phyloP scores from a whole-genome alignment of 208 protist species.

The Strigomonas culicis region DNA sequence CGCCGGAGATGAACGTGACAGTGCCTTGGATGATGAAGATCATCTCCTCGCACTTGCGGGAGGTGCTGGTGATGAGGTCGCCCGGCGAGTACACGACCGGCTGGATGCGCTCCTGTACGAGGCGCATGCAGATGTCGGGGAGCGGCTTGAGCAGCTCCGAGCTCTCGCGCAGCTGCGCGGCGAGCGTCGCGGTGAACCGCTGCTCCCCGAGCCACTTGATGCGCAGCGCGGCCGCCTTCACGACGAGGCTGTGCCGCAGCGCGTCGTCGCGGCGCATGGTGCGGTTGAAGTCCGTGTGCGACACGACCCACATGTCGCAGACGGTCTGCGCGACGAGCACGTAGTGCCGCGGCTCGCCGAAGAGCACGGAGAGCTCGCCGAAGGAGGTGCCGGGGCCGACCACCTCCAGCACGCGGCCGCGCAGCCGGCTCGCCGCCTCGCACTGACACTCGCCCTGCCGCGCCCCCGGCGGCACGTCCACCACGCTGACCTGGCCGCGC shows the following conservation, averaged over 20 bases:
- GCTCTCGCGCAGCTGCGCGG: conserved; percentile 54
- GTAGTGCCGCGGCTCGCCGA: conserved; percentile 73
- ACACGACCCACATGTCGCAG: conserved; percentile 84
- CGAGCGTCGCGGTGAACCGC: conserved; percentile 58
- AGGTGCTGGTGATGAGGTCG: conserved; percentile 68
- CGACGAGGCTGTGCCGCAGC: conserved; percentile 47
- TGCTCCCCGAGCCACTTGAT: conserved; percentile 84
- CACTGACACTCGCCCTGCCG: background rate
- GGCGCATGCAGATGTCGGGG: conserved; percentile 57
- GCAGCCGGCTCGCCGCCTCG: too few species aligned
- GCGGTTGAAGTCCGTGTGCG: conserved; percentile 46
- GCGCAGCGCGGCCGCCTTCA: conserved; percentile 78
- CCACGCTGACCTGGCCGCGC: conserved; percentile 55
- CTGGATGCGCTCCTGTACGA: conserved; percentile 82
- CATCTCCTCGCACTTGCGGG: conserved; percentile 58
- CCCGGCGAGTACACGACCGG: conserved; percentile 75
- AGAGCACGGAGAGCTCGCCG: conserved; percentile 82
- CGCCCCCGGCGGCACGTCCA: conserved; percentile 22
- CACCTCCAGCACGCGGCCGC: conserved; percentile 14
- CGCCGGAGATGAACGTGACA: conserved; percentile 53
- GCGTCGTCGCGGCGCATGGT: conserved; percentile 68
- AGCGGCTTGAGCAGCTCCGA: conserved; percentile 60
- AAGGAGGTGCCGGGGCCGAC: conserved; percentile 66
- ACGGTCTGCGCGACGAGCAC: conserved; percentile 57
- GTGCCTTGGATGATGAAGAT: conserved; percentile 72